Base-by-base conservation (phyloP, 2,329 filamentous ascomycete species). In the Apiospora phragmitis region DNA sequence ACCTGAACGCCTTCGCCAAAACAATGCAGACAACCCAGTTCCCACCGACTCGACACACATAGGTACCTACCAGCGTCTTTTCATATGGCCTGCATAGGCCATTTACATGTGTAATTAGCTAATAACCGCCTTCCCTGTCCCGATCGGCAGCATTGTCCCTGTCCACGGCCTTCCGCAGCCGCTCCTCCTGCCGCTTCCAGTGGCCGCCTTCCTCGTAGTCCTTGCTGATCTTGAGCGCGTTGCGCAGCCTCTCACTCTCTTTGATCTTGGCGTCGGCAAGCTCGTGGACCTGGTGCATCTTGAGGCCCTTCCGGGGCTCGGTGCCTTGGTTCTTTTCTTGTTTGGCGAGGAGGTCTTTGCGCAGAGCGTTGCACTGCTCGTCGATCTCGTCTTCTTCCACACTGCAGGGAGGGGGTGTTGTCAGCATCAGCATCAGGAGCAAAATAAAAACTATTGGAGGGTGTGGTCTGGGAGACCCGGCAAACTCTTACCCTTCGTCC, bases 271-370 rank as follows among this genome's bases (percentile, higher is more conserved):
- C 96, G 77, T 96, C 93, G 24, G 96, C 96, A 80, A 97, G 87
- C 83, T 98, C 96, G 84, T 99, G 96, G 26, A 98, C 94, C 83
- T 98, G 94, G 82, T 98, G 94, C 74, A 91, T 87, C 83, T 98
- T 99, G 74, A 98, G 87, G 12, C 89, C 87, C 75, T 85, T 88
- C 69, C 80, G 83, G 70, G 82, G 80, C n/a, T 78, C 81, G 32
- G 79, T 82, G 70, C 76, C 79, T 32, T 73, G 75, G 29, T 73
- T 80, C 43, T 75, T 80, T 69, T 77, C 80, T 74, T 78, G 80
- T 75, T 91, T 87, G 65, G 81, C 83, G 45, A 88, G 81, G 47
- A 97, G 84, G 76, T 89, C 90, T 76, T 87, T 86, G 38, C 94
- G 84, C 69, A 96, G 81, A 16, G 82, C 88, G 73, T 91, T 89